Evolutionary conservation across 176 grass and related monocot species (phyloP).

Genomic region (Paspalum vaginatum): DNA sequence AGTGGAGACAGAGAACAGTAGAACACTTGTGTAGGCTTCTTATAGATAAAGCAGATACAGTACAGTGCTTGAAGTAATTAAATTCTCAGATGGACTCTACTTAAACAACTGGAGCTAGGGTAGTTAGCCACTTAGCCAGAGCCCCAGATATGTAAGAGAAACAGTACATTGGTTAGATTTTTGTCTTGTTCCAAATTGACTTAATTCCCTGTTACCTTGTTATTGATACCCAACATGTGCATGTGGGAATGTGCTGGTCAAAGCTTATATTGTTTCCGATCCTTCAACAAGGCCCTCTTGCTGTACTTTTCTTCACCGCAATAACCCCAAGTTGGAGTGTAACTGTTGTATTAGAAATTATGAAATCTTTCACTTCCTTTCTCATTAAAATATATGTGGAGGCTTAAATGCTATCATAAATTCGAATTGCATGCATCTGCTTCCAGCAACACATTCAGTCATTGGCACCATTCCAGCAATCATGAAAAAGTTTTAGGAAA

Average conservation of each 20-base stretch:
- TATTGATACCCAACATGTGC: background rate
- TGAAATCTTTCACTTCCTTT: background rate
- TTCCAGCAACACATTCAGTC: too few species aligned
- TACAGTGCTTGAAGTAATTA: background rate
- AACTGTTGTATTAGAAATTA: background rate
- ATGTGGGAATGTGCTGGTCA: background rate
- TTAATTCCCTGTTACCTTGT: background rate
- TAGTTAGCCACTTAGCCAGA: too few species aligned
- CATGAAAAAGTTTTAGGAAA: too few species aligned
- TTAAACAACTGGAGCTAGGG: too few species aligned
- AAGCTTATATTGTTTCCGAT: slow-evolving; percentile 5
- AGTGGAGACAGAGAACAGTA: background rate
- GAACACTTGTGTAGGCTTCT: background rate
- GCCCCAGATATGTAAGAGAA: background rate
- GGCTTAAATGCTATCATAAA: too few species aligned
- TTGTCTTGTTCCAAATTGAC: slow-evolving; percentile 11
- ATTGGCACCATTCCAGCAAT: too few species aligned
- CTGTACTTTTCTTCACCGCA: background rate
- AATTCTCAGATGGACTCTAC: too few species aligned
- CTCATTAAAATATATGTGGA: too few species aligned
- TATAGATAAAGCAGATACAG: background rate
- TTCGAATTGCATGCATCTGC: too few species aligned
- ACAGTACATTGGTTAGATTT: slow-evolving; percentile 23
- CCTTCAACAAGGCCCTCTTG: slow-evolving; percentile 16
- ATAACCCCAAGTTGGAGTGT: background rate